Conservation (phyloP, 2,329 filamentous ascomycete species). For the Diplodia scrobiculata region DNA sequence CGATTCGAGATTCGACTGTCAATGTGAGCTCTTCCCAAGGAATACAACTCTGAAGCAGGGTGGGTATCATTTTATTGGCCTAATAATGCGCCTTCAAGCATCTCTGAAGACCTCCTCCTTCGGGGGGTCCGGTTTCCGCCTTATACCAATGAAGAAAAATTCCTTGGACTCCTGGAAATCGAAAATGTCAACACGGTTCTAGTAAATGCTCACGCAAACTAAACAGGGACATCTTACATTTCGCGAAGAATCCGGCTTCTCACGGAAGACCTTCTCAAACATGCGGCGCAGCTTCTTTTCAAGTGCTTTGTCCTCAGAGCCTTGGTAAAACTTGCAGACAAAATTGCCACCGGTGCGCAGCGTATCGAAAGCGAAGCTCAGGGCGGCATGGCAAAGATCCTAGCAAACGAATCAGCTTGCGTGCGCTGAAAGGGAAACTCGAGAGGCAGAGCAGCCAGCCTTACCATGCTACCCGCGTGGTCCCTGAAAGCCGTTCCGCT, state of each 20-base stretch:
- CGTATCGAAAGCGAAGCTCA: slow-evolving; percentile 83
- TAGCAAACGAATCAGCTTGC: slow-evolving; percentile 44
- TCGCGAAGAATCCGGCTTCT: slow-evolving; percentile 90
- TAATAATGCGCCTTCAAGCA: background rate
- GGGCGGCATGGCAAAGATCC: slow-evolving; percentile 86
- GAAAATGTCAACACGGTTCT: background rate
- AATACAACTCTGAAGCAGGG: background rate
- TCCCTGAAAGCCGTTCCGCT: slow-evolving; percentile 84
- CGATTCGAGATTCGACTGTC: too few relatives aligned
- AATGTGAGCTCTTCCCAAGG: too few relatives aligned
- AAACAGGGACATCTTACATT: slow-evolving; percentile 61
- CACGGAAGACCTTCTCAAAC: slow-evolving; percentile 77
- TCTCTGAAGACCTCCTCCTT: slow-evolving; percentile 50
- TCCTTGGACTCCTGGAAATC: slow-evolving; percentile 73
- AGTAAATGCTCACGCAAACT: background rate
- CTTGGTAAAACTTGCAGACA: slow-evolving; percentile 97
- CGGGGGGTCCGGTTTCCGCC: slow-evolving; percentile 60
- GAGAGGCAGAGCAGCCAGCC: slow-evolving; percentile 36
- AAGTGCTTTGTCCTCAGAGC: slow-evolving; percentile 77
- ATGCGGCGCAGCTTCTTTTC: slow-evolving; percentile 73
- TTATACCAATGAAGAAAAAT: slow-evolving; percentile 79
- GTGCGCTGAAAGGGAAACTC: background rate
- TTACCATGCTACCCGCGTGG: slow-evolving; percentile 91
- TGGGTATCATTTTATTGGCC: background rate
- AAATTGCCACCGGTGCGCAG: slow-evolving; percentile 83